Base-by-base conservation (phyloP, 768 basidiomycete genomes). In the Nidularia sp. region DNA sequence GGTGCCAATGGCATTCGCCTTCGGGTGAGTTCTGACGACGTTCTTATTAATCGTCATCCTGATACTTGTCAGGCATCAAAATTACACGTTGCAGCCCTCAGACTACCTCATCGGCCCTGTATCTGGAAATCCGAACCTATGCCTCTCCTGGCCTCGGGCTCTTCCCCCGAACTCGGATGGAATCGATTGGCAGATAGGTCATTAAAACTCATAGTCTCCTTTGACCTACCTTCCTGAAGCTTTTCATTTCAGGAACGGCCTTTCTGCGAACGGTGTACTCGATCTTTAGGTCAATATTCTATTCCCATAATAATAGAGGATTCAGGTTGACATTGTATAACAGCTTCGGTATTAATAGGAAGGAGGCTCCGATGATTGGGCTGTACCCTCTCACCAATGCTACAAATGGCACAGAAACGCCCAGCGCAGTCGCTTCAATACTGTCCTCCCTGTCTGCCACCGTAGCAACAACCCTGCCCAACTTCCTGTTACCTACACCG, bases 151-250 rank as follows among this genome's bases (percentile, higher is more conserved):
- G 90, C 89, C 88, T 0, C 72, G 69, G 56, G 88, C 87, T 3
- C 66, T 71, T 15, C 74, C 82, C 6, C 90, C 88, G 0, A 85
- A 75, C 52, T 55, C 83, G 10, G 85, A 90, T 64, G 90, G 87
- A 10, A 77, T 92, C 49, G 90, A 92, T 60, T 92, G 90, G 90
- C 87, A 90, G 64, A 73, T 92, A 47, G 88, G 87, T 85, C 57
- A 29, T 66, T 53, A n/a, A 5, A 13, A 7, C n/a, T 33, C 12
- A 33, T n/a, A 3, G 13, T 42, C 33, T 7, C 45, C 34, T 29
- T n/a, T 5, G 41, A 25, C 18, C n/a, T 35, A 47, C 12, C 35
- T 32, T 31, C 47, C n/a, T 8, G 31, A 54, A 22, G 44, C 18
- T 50, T 22, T 44, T 31, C 39, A 41, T 46, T 55, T 4, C 50